phyloP scores from a whole-genome alignment of 2,329 filamentous ascomycete genomes.

The Xylaria sp. region DNA sequence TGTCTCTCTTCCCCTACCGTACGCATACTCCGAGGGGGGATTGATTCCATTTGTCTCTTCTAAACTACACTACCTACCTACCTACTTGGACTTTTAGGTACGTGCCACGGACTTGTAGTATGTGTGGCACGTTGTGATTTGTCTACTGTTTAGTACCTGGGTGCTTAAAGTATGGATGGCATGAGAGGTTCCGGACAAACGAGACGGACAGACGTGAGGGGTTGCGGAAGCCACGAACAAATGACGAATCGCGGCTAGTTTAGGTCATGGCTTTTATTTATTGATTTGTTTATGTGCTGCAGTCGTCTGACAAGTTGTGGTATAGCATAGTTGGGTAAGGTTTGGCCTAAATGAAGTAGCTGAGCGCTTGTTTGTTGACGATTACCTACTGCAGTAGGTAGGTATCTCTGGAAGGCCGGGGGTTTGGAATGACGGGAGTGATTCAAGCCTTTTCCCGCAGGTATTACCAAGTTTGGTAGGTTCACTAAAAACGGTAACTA shows the following conservation, averaged over 20 bases:
- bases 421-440: background rate
- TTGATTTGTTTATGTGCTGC: background rate
- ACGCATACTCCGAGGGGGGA: background rate
- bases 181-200: background rate
- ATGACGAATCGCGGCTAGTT: constrained; percentile 3
- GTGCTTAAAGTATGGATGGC: background rate
- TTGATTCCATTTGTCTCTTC: background rate
- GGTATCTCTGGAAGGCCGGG: background rate
- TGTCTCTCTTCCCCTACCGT: background rate
- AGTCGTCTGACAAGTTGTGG: background rate
- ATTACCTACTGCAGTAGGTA: too few relatives aligned
- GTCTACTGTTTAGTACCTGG: background rate
- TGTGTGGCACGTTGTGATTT: constrained; percentile 30
- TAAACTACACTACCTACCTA: background rate
- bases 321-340: constrained; percentile 26
- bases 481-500: constrained; percentile 4
- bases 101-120: background rate
- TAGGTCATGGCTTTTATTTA: background rate
- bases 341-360: constrained; percentile 5
- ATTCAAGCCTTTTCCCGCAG: constrained; percentile 4
- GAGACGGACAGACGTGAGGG: constrained; percentile 1
- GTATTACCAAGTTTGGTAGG: background rate
- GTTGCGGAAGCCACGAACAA: constrained; percentile 6
- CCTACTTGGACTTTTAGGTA: background rate
- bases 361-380: background rate